Percentiles rank a stretch among this genome's conserved stretches.
phyloP scores from a whole-genome alignment of 495 filamentous ascomycete species.

The Aspergillus egyptiacus region DNA sequence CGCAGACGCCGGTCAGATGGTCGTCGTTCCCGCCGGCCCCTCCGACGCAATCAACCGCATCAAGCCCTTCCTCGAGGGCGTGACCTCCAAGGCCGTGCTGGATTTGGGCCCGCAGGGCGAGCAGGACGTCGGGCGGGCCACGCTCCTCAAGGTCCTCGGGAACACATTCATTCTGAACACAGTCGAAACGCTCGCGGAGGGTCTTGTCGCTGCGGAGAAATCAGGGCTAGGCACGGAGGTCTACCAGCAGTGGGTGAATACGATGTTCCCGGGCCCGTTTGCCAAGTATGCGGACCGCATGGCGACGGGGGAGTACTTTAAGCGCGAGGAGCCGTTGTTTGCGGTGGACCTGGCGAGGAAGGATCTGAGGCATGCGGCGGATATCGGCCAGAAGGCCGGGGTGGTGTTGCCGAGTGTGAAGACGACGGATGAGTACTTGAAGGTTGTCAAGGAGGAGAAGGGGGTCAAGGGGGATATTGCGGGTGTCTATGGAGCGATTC shows the following conservation, averaged over 20 bases:
- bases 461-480: conserved; percentile 78
- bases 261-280: conserved; percentile 51
- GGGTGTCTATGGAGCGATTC: conserved; percentile 72
- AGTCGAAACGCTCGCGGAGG: conserved; percentile 72
- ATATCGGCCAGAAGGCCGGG: conserved; percentile 57
- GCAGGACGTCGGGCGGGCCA: conserved; percentile 32
- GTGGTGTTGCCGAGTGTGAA: conserved; percentile 58
- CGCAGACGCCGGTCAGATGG: conserved; percentile 67
- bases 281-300: conserved; percentile 69
- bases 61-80: conserved; percentile 70
- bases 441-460: conserved; percentile 61
- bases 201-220: conserved; percentile 72
- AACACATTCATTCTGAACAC: conserved; percentile 86
- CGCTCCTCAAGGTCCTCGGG: conserved; percentile 68
- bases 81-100: conserved; percentile 66
- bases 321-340: conserved; percentile 70
- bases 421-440: conserved; percentile 62
- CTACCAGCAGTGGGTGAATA: conserved; percentile 60
- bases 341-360: conserved; percentile 83
- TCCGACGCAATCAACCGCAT: conserved; percentile 54
- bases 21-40: conserved; percentile 72
- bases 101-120: conserved; percentile 31
- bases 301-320: conserved; percentile 66
- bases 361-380: conserved; percentile 71
- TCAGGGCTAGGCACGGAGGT: conserved; percentile 65